These are phyloP conservation scores for Carallia brachiata DNA, from an alignment of 345 rosid genomes.

Conservation along the genomic window DNA sequence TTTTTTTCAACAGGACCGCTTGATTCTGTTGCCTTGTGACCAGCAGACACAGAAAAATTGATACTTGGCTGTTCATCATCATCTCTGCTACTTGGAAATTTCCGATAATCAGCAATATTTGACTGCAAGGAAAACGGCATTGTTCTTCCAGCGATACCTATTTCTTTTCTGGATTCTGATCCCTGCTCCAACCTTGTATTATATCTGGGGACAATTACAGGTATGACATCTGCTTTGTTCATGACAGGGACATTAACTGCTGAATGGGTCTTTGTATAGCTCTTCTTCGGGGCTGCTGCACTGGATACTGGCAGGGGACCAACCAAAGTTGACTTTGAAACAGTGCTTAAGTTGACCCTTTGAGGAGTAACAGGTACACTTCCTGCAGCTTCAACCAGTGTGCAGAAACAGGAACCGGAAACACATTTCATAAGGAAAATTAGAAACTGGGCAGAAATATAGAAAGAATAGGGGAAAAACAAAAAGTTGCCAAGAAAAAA, in stretches of 20 bases:
- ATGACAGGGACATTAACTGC: constrained; percentile 43
- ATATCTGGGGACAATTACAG: constrained; percentile 84
- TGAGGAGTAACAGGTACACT: constrained; percentile 80
- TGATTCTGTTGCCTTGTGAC: constrained; percentile 44
- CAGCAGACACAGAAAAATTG: constrained; percentile 43
- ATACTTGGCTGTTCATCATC: constrained; percentile 52
- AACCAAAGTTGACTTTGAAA: constrained; percentile 40
- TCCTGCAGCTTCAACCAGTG: constrained; percentile 72
- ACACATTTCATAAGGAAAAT: neutral
- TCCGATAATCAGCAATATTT: constrained; percentile 55
- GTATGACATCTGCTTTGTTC: constrained; percentile 64
- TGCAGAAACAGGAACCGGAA: constrained; percentile 31
- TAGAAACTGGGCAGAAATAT: neutral
- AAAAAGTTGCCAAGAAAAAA: constrained; percentile 8
- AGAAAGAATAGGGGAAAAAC: neutral
- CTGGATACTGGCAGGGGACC: constrained; percentile 42
- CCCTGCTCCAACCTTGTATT: constrained; percentile 57
- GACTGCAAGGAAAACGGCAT: constrained; percentile 98
- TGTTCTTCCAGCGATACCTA: constrained; percentile 75
- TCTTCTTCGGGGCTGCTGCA: constrained; percentile 56
- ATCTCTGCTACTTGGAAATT: constrained; percentile 56
- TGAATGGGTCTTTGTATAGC: constrained; percentile 44
- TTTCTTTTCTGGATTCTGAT: constrained; percentile 71
- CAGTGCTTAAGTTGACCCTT: constrained; percentile 49
- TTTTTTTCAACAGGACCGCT: constrained; percentile 42